Evolutionary conservation across 2,329 filamentous ascomycete genomes (phyloP).

Genomic region (Camillea tinctor): DNA sequence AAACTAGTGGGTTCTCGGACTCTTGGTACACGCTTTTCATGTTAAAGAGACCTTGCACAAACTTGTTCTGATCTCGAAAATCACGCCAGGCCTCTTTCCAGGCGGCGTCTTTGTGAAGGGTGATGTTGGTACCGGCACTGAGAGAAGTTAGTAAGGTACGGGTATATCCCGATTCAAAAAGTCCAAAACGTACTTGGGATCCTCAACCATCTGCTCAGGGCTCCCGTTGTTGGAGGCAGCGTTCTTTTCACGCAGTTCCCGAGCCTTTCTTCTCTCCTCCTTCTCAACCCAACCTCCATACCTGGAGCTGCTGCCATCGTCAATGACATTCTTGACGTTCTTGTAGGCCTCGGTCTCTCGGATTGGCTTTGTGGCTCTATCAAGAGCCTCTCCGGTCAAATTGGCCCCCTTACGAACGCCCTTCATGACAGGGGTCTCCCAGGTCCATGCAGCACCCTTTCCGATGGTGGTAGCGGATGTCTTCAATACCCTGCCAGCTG

Average conservation of each 20-base stretch:
- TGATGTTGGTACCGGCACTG: constrained; percentile 91
- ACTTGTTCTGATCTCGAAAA: constrained; percentile 84
- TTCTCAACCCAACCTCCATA: constrained; percentile 98
- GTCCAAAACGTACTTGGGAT: constrained; percentile 71
- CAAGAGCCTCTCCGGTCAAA: constrained; percentile 80
- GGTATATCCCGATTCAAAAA: constrained; percentile 12
- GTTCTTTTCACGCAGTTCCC: constrained; percentile 71
- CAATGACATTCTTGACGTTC: constrained; percentile 91
- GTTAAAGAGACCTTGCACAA: constrained; percentile 85
- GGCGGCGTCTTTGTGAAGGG: constrained; percentile 91
- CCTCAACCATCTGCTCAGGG: constrained; percentile 69
- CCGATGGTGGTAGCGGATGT: constrained; percentile 83
- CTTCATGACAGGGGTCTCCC: constrained; percentile 93
- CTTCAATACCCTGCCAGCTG: constrained; percentile 78
- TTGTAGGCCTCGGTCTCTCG: constrained; percentile 94
- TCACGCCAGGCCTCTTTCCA: constrained; percentile 99
- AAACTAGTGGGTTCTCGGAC: constrained; percentile 94
- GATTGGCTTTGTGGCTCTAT: constrained; percentile 93
- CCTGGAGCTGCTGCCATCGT: constrained; percentile 92
- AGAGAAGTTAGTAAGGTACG: constrained; percentile 29
- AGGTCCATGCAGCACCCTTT: constrained; percentile 92
- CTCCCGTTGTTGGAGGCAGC: constrained; percentile 47
- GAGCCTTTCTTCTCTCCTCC: constrained; percentile 80
- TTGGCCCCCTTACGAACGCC: constrained; percentile 84
- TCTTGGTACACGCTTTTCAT: constrained; percentile 89